Percentiles rank a stretch among this genome's conserved stretches.
These are phyloP conservation scores for Vitis riparia DNA, from an alignment of 164 flowering plant species.

Conservation along the genomic window DNA sequence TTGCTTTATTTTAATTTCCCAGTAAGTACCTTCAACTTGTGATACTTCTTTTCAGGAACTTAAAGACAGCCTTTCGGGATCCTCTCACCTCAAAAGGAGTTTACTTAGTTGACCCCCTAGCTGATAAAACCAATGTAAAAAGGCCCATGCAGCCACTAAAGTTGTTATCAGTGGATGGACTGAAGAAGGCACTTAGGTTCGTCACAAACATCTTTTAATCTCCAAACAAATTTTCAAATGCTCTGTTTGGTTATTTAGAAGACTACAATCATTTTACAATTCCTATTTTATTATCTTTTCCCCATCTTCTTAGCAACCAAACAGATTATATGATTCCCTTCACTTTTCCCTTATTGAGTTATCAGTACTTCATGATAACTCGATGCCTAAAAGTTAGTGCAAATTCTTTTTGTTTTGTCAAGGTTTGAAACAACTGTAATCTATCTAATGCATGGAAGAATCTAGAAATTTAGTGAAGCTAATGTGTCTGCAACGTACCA, in stretches of 20 bases:
- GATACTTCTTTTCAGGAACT: conserved; percentile 46
- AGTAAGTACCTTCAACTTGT: background rate
- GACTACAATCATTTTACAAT: background rate
- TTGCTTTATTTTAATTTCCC: background rate
- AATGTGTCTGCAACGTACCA: no score
- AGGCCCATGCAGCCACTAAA: conserved; percentile 53
- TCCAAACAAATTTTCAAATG: background rate
- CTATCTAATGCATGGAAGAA: no score
- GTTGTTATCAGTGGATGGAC: conserved; percentile 74
- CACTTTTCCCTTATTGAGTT: background rate
- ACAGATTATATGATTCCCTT: background rate
- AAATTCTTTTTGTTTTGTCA: no score
- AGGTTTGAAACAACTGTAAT: no score
- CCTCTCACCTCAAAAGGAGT: conserved; percentile 60
- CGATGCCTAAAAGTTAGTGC: background rate
- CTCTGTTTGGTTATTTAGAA: background rate
- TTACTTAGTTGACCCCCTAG: conserved; percentile 63
- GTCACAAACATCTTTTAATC: background rate
- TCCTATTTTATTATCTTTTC: no score
- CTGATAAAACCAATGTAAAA: conserved; percentile 32
- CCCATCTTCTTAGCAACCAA: no score
- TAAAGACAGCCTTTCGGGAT: conserved; percentile 65
- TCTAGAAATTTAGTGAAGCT: no score
- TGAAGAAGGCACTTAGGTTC: conserved; percentile 82
- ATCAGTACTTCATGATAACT: background rate